Evolutionary conservation across 2,329 filamentous ascomycete species (phyloP), one percentile per base, ranked within the genome.

Genomic region (Blastomyces parvus): DNA sequence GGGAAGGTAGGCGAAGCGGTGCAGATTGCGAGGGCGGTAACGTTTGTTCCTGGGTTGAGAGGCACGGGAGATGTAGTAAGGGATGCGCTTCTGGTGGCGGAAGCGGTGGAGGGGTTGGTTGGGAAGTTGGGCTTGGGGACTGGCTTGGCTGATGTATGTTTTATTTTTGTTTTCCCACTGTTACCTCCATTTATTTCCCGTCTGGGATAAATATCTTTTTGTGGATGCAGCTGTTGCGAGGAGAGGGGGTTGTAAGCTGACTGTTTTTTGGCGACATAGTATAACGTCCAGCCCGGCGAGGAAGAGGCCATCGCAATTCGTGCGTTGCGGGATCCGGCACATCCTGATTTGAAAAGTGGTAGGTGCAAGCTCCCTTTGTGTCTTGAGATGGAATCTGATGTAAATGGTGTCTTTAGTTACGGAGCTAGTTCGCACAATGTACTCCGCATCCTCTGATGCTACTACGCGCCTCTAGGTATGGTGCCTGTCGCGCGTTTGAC

Each of bases 21-120:
- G 13, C 63, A 67, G 40, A 68, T 72, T 57, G 70, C 70, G 6
- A 64, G 59, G n/a, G 67, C 72, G 38, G 40, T 71, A 56, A 65
- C 67, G 1, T 70, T 66, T 61, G 30, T 59, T 59, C 64, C 70
- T 40, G 68, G 68, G 27, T 64, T 63, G 17, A 27, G 61, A 59
- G 36, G 55, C 25, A 68, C 63, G 13, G 69, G 70, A 9, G 67
- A 71, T 61, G 57, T 55, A 44, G 58, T 48, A 36, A 52, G 22
- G 53, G 64, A 66, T 66, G 48, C 60, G 30, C 40, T 61, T 36
- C 13, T 46, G 19, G 66, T 67, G 64, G 63, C 52, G n/a, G 61
- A 67, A 50, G 66, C 61, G 63, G 66, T 67, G 5, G 55, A 67
- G 22, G 59, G 40, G n/a, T 61, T 67, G 56, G 42, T 67, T 53